Base-by-base conservation (phyloP, 345 rosid genomes). In the Pistacia integerrima region DNA sequence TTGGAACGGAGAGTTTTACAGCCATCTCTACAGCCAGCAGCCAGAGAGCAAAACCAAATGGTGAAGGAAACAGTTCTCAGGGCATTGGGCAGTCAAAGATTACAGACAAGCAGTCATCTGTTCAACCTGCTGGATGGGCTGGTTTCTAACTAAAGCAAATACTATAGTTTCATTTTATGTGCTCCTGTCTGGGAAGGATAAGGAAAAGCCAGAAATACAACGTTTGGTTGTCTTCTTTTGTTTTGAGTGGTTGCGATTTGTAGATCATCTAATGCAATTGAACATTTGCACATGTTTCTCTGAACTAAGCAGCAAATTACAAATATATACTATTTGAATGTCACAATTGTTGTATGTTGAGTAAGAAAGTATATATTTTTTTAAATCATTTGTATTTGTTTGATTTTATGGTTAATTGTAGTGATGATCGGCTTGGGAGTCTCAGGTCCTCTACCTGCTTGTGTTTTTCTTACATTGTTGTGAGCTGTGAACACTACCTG, bases 71-170 rank as follows among this genome's bases (percentile, higher is more conserved):
- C 80, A 79, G 66, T 73, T 81, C 93, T 28, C 86, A 64, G 84
- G 81, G 82, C 59, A 64, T 68, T 56, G 85, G 84, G 4, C 88
- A 79, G 75, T 69, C 89, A 36, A 93, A 84, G 74, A 72, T 67
- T 58, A 76, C 70, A 74, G 93, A 87, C 64, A 83, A 80, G 75
- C 86, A 82, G 82, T 66, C 92, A 64, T 64, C 90, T 70, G 70
- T 84, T 78, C 97, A 90, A 73, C 99, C 99, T 62, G 90, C 97
- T 51, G 99, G 99, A 74, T 94, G 98, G 98, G 95, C 97, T 79
- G 99, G 97, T 81, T 97, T 97, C 85, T 97, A 87, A 84, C 72
- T 51, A 54, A 41, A 33, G 7, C 51, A 36, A 17, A 30, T 22
- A 49, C n/a, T 5, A 20, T 17, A 44, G n/a, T 73, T 28, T 33